Percentiles rank a stretch among this genome's conserved stretches.
Conservation (phyloP, 305 asterid species). For the Fraxinus paxiana region DNA sequence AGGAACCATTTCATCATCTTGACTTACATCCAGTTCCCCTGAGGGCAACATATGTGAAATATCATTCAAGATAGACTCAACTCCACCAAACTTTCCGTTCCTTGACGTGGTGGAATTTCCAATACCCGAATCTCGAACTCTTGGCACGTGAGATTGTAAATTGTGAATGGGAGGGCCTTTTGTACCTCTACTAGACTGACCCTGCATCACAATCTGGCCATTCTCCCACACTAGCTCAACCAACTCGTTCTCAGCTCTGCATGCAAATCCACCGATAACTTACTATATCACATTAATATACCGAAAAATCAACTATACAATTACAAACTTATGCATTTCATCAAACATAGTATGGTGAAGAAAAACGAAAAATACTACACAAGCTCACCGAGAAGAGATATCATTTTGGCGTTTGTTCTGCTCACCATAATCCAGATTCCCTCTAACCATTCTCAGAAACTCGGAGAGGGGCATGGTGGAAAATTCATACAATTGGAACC, state of each 20-base stretch:
- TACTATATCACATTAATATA: constrained; percentile 8
- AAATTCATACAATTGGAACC: constrained; percentile 18
- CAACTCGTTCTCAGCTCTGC: constrained; percentile 57
- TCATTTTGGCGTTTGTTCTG: constrained; percentile 31
- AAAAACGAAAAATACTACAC: not conserved
- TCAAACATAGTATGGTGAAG: constrained; percentile 1
- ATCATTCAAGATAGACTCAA: constrained; percentile 44
- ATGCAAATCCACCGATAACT: constrained; percentile 14
- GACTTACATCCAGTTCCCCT: constrained; percentile 43
- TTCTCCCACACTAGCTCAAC: constrained; percentile 79
- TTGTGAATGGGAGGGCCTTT: constrained; percentile 31
- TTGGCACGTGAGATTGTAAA: constrained; percentile 22
- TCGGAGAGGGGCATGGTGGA: constrained; percentile 75
- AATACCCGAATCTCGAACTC: constrained; percentile 28
- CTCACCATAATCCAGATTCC: constrained; percentile 50
- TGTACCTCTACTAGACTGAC: constrained; percentile 48
- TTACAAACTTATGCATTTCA: not conserved
- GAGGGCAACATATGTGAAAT: constrained; percentile 48
- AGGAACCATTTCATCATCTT: constrained; percentile 62
- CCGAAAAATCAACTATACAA: not conserved
- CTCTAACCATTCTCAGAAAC: constrained; percentile 62
- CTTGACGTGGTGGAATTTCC: constrained; percentile 31
- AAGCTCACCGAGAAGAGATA: constrained; percentile 45
- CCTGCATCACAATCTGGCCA: constrained; percentile 74
- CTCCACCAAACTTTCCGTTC: constrained; percentile 42